Base-by-base conservation (phyloP, 352 stramenopile species). In the Hyphochytrium catenoides region DNA sequence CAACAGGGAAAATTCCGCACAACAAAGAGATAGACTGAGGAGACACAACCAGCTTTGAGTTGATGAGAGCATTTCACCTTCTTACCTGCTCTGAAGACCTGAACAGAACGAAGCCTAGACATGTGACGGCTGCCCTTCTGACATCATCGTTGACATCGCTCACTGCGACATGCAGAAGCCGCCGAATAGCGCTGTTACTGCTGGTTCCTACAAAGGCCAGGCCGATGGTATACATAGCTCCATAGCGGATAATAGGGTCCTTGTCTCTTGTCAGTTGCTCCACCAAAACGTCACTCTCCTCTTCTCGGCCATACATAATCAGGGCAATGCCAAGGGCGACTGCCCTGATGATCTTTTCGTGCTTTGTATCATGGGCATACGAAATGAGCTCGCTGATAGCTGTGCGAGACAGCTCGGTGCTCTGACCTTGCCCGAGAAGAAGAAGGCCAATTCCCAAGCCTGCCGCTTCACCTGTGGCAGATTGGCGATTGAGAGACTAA, bases 341-440 rank as follows among this genome's bases (percentile, higher is more conserved):
- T 18, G 88, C 91, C 23, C 89, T 83, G 46, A 97, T 98, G 48
- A 98, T 98, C 55, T 98, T 98, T 57, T 99, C 91, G 62, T 98
- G 91, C 41, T 94, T 82, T 9, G 90, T 98, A 47, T 97, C 87
- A 45, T 95, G 74, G 12, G 88, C 81, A 50, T 98, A 98, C 24
- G 81, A 78, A n/a, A 96, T 58, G 39, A 99, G 56, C 42, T 97
- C 84, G 42, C 78, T 84, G 18, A 84, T 49, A 31, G 82, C 78
- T 16, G 79, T 65, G 22, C 61, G n/a, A n/a, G n/a, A n/a, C n/a
- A n/a, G n/a, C n/a, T n/a, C n/a, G 39, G 68, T 72, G 32, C 87
- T 68, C 32, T 73, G 67, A 23, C 85, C 86, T 36, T 69, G 79
- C n/a, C 91, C 89, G 9, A 96, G 69, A 20, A 97, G 58, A 9